These are phyloP conservation scores for Leccinum subfulvum DNA, from an alignment of 1,284 basidiomycete species.

Conservation along the genomic window DNA sequence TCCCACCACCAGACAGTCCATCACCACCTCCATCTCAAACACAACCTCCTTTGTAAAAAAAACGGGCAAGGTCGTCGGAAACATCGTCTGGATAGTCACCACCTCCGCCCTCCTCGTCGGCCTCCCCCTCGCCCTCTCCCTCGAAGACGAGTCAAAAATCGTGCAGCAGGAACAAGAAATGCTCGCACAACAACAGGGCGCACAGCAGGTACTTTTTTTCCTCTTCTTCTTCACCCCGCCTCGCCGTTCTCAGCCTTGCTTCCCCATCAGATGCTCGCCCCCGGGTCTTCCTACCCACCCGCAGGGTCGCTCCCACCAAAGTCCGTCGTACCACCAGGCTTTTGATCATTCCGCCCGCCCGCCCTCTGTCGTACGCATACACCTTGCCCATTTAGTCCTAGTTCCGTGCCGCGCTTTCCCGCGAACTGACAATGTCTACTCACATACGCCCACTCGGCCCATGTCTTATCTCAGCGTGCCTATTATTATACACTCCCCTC, in stretches of 20 bases:
- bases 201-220: slow-evolving; percentile 70
- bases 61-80: slow-evolving; percentile 75
- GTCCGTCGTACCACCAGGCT: slow-evolving; percentile 73
- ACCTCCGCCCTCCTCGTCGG: slow-evolving; percentile 93
- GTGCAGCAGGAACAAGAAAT: slow-evolving; percentile 95
- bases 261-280: slow-evolving; percentile 59
- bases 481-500: slow-evolving; percentile 33
- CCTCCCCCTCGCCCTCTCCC: slow-evolving; percentile 86
- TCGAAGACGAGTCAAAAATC: slow-evolving; percentile 95
- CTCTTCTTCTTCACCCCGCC: neutral
- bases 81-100: slow-evolving; percentile 91
- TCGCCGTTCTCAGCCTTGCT: slow-evolving; percentile 7
- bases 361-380: neutral
- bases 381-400: slow-evolving; percentile 9
- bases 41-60: slow-evolving; percentile 65
- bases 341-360: slow-evolving; percentile 40
- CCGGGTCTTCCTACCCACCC: slow-evolving; percentile 52
- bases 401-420: slow-evolving; percentile 16
- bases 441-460: slow-evolving; percentile 12
- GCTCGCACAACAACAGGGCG: slow-evolving; percentile 89
- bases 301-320: slow-evolving; percentile 50
- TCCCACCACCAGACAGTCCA: slow-evolving; percentile 79
- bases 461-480: slow-evolving; percentile 27
- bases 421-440: slow-evolving; percentile 5
- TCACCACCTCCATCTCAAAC: slow-evolving; percentile 60